Percentiles rank a stretch among this genome's conserved stretches.
These are phyloP conservation scores for Trichosporon inkin DNA, from an alignment of 1,284 basidiomycete genomes.

Conservation along the genomic window DNA sequence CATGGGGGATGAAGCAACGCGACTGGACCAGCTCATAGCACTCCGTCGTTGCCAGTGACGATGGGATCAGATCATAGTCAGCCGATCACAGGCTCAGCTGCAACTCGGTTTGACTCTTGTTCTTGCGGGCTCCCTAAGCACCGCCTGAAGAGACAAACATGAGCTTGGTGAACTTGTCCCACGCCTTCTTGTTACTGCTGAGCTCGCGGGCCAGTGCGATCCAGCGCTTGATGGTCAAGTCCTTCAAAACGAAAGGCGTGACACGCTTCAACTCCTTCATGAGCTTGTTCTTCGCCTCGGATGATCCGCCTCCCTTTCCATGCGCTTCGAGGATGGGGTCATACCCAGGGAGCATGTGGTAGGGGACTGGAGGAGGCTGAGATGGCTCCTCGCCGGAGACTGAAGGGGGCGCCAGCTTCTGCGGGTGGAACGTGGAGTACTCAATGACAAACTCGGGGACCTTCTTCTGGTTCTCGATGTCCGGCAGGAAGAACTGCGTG, in stretches of 20 bases:
- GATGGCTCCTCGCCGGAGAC: conserved; percentile 26
- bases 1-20: neutral
- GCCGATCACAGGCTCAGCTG: neutral
- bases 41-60: neutral
- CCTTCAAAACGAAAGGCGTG: conserved; percentile 65
- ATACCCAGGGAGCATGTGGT: conserved; percentile 60
- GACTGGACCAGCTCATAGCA: neutral
- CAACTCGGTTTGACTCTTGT: neutral
- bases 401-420: conserved; percentile 48
- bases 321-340: conserved; percentile 19
- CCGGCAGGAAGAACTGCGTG: conserved; percentile 69
- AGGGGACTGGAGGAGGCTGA: conserved; percentile 58
- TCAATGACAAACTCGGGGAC: conserved; percentile 66
- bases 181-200: conserved; percentile 60
- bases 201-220: conserved; percentile 64
- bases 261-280: conserved; percentile 54
- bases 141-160: conserved; percentile 37
- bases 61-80: neutral
- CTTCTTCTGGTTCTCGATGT: conserved; percentile 59
- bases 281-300: conserved; percentile 28
- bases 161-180: conserved; percentile 50
- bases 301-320: neutral
- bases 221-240: conserved; percentile 76
- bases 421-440: conserved; percentile 64
- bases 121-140: neutral